Evolutionary conservation across 108 stramenopile species (phyloP), one percentile per base, ranked within the genome.

Genomic region (Fragilariopsis cylindrus): DNA sequence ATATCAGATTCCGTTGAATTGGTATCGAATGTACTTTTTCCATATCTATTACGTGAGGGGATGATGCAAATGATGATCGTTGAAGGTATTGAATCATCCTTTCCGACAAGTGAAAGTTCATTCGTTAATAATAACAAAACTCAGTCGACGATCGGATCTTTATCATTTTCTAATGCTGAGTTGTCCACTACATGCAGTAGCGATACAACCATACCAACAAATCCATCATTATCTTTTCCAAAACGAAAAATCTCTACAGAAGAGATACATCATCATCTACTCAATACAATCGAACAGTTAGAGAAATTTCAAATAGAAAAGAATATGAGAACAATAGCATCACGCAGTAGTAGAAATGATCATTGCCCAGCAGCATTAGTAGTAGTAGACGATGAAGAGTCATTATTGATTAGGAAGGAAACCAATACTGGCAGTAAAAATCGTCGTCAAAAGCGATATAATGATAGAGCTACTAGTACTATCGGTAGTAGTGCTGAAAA

Each of bases 21-120:
- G 55, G 52, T 72, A 2, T 55, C 48, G 21, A 78, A 78, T 60
- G 3, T 43, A 6, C 64, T 78, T 12, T 78, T 78, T 52, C 77
- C 77, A 5, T 78, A 78, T 39, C 43, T 78, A 15, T 21, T 78
- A 18, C 71, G 77, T 13, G 77, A 78, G 48, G 77, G 77, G 18
- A 78, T 78, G 77, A 69, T 78, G 64, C 77, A 78, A 44, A 68
- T 68, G 67, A 68, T 68, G 67, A 68, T 68, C 21, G 48, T 68
- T 2, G 67, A 68, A 19, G 49, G 67, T 18, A 68, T 68, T 8
- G 67, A n/a, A 68, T 48, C 67, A 16, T 48, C 46, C 19, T 47
- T 9, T 43, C 62, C 47, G 7, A n/a, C 6, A 5, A 46, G 8
- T 19, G 13, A 48, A 42, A 41, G 16, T 46, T 21, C n/a, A 16